Evolutionary conservation across 1,139 yeast species (phyloP), one percentile per base, ranked within the genome.

Genomic region (Sugiyamaella neomexicana): DNA sequence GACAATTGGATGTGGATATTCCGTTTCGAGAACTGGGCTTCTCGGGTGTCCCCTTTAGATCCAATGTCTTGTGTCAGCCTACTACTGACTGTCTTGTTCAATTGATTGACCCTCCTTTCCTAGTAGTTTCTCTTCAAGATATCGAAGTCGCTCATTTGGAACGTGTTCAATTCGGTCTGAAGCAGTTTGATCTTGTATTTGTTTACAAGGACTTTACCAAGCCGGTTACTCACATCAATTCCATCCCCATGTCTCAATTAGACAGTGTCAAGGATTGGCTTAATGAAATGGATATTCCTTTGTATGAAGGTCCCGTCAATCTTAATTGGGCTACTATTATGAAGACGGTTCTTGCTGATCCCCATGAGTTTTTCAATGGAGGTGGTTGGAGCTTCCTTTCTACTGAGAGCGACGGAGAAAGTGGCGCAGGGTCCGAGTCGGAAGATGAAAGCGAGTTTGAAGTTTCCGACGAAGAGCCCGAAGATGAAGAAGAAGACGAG

Each of bases 21-120:
- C 98, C 99, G 46, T 89, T 93, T 75, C 81, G 97, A 69, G 99
- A 95, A 68, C 80, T 95, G 55, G 99, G 98, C 31, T 93, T 93
- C 80, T 89, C 85, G 62, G 99, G 99, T 80, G 99, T 93, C 17
- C 99, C 99, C 38, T 88, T 86, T 72, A 81, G 99, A 67, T 88
- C 97, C 7, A 88, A 96, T 16, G 97, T 93, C 23, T 83, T 87
- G 67, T 86, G 97, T 80, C 89, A 93, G 82, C 99, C 99, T 36
- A 90, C 99, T 0, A 86, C 98, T 66, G 98, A 93, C 70, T 93
- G 98, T 77, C 80, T 93, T 65, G 87, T 93, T 50, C 98, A 91
- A 74, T 80, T 95, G 62, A 82, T 91, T 58, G 99, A 93, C 68
- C 95, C 97, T 6, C 99, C 99, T 46, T 95, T 91, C 68, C 75